A percentile compares a stretch with the other conserved stretches of the same genome.
phyloP scores from a whole-genome alignment of 768 basidiomycete species.

The Hygrocybe punicea region DNA sequence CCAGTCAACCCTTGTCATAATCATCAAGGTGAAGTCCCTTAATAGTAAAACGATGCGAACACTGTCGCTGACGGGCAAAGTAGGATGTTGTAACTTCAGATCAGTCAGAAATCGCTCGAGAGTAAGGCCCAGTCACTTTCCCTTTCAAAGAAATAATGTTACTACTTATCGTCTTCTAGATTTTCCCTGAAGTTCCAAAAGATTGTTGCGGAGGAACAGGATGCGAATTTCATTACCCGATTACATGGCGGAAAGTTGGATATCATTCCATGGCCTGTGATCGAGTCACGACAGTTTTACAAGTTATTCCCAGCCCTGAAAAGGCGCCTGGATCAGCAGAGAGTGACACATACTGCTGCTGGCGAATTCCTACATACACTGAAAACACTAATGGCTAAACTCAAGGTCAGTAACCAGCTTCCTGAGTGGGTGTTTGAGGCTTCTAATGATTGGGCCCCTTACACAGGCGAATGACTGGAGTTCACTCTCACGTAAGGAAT shows the following conservation, averaged over 20 bases:
- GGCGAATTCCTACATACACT: slow-evolving; percentile 54
- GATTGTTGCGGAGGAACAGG: slow-evolving; percentile 62
- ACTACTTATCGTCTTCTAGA: slow-evolving; percentile 24
- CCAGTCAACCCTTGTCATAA: slow-evolving; percentile 56
- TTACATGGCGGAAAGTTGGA: slow-evolving; percentile 53
- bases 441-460: neutral
- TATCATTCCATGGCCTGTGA: slow-evolving; percentile 67
- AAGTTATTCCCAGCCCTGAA: slow-evolving; percentile 49
- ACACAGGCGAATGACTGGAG: slow-evolving; percentile 62
- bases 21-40: slow-evolving; percentile 49
- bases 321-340: slow-evolving; percentile 46
- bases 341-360: slow-evolving; percentile 46
- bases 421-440: neutral
- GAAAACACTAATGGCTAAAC: slow-evolving; percentile 65
- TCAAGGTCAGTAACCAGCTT: slow-evolving; percentile 44
- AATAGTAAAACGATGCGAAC: neutral
- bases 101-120: slow-evolving; percentile 53
- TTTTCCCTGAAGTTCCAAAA: slow-evolving; percentile 56
- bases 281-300: slow-evolving; percentile 61
- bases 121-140: slow-evolving; percentile 43
- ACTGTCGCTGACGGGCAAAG: neutral
- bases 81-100: slow-evolving; percentile 66
- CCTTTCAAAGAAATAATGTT: neutral
- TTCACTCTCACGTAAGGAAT: slow-evolving; percentile 54
- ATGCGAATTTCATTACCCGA: slow-evolving; percentile 57